Evolutionary conservation across 1,139 yeast species (phyloP), one percentile per base, ranked within the genome.

Genomic region (Zygoascus meyerae): DNA sequence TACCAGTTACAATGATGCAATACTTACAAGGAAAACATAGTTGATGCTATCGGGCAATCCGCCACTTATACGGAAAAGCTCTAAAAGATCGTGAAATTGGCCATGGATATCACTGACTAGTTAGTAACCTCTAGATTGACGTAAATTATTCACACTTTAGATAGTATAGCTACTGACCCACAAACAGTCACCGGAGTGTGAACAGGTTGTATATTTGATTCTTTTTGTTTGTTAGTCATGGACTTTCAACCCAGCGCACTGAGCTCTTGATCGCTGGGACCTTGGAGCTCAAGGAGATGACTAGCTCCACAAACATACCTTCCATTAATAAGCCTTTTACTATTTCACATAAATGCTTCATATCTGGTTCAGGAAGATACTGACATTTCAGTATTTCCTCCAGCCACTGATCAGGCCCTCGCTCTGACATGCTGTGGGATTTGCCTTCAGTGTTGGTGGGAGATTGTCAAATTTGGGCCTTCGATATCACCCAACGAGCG

Each of bases 141-240:
- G 8, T 4, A 31, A 10, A n/a, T n/a, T 12, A 4, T 4, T 4
- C n/a, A 31, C 8, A 16, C 17, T 5, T 6, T 11, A 16, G 5
- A 16, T 15, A 6, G 21, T n/a, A 14, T n/a, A 16, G 11, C 5
- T 16, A 55, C 61, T 12, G 47, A 58, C 60, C 98, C 98, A 72
- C 97, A 92, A 11, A 92, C 97, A 1, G 97, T 89, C n/a, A 92
- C 97, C 1, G 98, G 98, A 32, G 94, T 81, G 64, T 83, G 87
- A 11, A 92, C 97, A 0, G 98, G 97, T 63, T 92, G 97, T 55
- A 92, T 90, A 65, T 92, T 92, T 39, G 92, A 84, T 66, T 87
- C 96, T 60, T 36, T 10, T 9, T n/a, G n/a, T n/a, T 17, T 8
- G 30, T 21, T 16, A 16, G 29, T 37, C n/a, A 11, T 12, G 15